Conservation (phyloP, 2,329 filamentous ascomycete species). For the Alternaria sp. region DNA sequence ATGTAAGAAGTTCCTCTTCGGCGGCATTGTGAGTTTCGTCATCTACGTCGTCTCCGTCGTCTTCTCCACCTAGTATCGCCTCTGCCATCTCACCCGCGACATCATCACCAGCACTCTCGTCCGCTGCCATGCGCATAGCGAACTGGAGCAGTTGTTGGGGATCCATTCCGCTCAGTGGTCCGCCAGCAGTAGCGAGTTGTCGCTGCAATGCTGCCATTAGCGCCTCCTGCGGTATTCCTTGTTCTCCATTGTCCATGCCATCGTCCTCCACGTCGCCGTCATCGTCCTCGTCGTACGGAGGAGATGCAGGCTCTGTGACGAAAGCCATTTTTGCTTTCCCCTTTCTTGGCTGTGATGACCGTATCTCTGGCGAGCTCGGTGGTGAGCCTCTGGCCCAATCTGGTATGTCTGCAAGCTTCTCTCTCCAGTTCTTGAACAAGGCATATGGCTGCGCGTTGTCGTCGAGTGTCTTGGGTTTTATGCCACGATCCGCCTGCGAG, state of each 20-base stretch:
- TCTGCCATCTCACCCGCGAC: slow-evolving; percentile 54
- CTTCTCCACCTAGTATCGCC: slow-evolving; percentile 50
- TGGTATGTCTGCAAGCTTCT: slow-evolving; percentile 46
- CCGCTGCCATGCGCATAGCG: slow-evolving; percentile 55
- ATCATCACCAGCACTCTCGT: slow-evolving; percentile 53
- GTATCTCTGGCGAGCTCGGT: slow-evolving; percentile 20
- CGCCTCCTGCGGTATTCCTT: slow-evolving; percentile 49
- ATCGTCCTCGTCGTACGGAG: slow-evolving; percentile 26
- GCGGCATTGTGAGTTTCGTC: slow-evolving; percentile 8
- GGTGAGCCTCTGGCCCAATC: slow-evolving; percentile 33
- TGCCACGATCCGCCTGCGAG: slow-evolving; percentile 34
- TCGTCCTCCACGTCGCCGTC: slow-evolving; percentile 26
- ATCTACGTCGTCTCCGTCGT: slow-evolving; percentile 38
- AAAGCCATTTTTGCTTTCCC: slow-evolving; percentile 17
- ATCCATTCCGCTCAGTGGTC: slow-evolving; percentile 52
- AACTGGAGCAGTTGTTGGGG: slow-evolving; percentile 54
- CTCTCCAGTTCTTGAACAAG: slow-evolving; percentile 57
- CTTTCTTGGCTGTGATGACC: slow-evolving; percentile 16
- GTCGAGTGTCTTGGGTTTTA: slow-evolving; percentile 34
- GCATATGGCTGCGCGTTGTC: slow-evolving; percentile 48
- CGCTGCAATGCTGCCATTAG: slow-evolving; percentile 49
- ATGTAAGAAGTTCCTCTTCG: slow-evolving; percentile 42
- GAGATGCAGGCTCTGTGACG: slow-evolving; percentile 23
- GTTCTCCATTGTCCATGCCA: slow-evolving; percentile 22
- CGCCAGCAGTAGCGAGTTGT: slow-evolving; percentile 45